phyloP scores from a whole-genome alignment of 1,284 basidiomycete genomes.

The Vanrija humicola region DNA sequence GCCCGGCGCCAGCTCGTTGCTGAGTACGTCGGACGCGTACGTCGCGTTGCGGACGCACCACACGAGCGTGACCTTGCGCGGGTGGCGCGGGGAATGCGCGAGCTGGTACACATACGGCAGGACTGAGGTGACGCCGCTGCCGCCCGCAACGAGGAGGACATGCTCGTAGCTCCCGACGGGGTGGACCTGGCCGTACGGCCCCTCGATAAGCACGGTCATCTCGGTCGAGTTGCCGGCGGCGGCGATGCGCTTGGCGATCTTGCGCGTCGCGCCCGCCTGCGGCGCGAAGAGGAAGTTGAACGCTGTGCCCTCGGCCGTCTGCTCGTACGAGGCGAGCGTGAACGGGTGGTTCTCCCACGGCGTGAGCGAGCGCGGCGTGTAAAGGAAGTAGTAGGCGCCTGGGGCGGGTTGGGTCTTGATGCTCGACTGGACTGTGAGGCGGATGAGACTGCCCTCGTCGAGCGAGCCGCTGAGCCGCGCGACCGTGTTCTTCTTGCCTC shows the following conservation, averaged over 20 bases:
- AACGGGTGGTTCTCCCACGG: conserved; percentile 35
- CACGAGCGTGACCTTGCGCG: conserved; percentile 15
- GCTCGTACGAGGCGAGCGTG: conserved; percentile 22
- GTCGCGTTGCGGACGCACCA: conserved; percentile 22
- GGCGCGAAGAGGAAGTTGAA: conserved; percentile 27
- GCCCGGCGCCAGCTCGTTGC: conserved; percentile 15
- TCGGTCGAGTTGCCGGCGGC: neutral
- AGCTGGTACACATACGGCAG: conserved; percentile 25
- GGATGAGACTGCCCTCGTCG: conserved; percentile 14
- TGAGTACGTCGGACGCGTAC: conserved; percentile 25
- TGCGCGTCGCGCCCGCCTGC: conserved; percentile 18
- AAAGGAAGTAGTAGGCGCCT: conserved; percentile 30
- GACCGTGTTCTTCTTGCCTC: conserved; percentile 9
- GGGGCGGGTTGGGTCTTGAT: conserved; percentile 15
- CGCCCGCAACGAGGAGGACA: conserved; percentile 26
- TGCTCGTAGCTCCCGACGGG: conserved; percentile 16
- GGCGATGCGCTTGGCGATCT: conserved; percentile 1
- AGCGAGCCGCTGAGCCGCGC: conserved; percentile 5
- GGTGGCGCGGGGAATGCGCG: neutral
- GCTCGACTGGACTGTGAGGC: conserved; percentile 18
- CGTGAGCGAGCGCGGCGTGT: conserved; percentile 18
- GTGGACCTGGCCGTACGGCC: conserved; percentile 30
- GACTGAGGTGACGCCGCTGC: conserved; percentile 28
- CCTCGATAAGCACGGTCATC: conserved; percentile 24
- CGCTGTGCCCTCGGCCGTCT: neutral